phyloP scores from a whole-genome alignment of 257 asterid genomes.

The Salvia rosmarinus region DNA sequence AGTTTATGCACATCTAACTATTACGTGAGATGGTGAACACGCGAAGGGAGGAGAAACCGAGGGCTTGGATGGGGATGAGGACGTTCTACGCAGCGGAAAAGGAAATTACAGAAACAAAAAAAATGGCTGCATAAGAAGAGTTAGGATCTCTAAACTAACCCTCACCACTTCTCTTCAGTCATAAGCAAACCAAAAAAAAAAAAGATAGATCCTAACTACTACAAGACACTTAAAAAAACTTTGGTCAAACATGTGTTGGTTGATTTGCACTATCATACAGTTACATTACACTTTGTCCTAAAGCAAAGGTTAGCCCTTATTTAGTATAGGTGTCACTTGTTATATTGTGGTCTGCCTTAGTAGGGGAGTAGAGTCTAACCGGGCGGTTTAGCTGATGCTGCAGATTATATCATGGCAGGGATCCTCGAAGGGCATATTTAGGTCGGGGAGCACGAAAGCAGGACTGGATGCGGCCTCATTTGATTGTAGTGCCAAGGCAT shows the following conservation, averaged over 20 bases:
- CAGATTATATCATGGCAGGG: conserved; percentile 30
- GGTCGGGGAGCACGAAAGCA: conserved; percentile 46
- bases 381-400: conserved; percentile 30
- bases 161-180: conserved; percentile 29
- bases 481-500: conserved; percentile 7
- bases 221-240: conserved; percentile 25
- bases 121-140: conserved; percentile 34
- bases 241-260: conserved; percentile 22
- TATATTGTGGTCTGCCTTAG: conserved; percentile 28
- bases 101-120: conserved; percentile 21
- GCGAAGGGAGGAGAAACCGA: background rate
- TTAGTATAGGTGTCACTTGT: conserved; percentile 38
- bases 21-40: conserved; percentile 14
- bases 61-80: background rate
- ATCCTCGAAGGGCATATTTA: conserved; percentile 44
- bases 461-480: conserved; percentile 17
- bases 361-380: conserved; percentile 23
- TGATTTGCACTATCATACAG: conserved; percentile 35
- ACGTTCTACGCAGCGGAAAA: conserved; percentile 6
- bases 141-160: conserved; percentile 40
- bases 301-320: conserved; percentile 48
- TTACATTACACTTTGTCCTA: conserved; percentile 33
- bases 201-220: conserved; percentile 47
- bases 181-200: conserved; percentile 29
- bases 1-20: conserved; percentile 22